These are phyloP conservation scores for Aechmea fasciata DNA, from an alignment of 176 grass and related monocot species.

Conservation along the genomic window DNA sequence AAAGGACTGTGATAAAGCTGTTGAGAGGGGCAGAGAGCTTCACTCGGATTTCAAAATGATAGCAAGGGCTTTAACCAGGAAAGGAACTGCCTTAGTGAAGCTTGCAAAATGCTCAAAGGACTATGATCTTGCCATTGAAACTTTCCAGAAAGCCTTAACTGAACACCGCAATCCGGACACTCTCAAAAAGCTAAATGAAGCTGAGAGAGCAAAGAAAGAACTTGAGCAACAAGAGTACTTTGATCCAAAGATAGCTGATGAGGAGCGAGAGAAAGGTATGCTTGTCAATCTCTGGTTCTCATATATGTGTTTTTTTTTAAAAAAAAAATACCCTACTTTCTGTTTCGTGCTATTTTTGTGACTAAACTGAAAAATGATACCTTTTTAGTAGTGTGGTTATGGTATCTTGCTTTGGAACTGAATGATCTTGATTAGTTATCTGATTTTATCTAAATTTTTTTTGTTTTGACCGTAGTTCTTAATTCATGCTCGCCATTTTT, in stretches of 20 bases:
- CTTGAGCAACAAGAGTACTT: conserved; percentile 95
- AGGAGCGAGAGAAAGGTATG: conserved; percentile 96
- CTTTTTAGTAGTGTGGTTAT: neutral
- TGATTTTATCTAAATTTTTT: no score
- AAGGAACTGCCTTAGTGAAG: conserved; percentile 87
- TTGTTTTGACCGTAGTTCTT: no score
- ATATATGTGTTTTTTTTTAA: conserved; percentile 1
- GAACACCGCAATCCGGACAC: conserved; percentile 96
- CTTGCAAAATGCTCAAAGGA: conserved; percentile 80
- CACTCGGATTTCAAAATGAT: conserved; percentile 95
- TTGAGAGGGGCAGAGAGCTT: conserved; percentile 94
- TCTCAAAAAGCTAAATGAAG: conserved; percentile 81
- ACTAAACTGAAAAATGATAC: neutral
- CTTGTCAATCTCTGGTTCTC: neutral
- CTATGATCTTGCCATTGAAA: conserved; percentile 70
- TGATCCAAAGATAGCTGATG: conserved; percentile 75
- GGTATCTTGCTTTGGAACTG: neutral
- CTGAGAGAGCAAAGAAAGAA: conserved; percentile 91
- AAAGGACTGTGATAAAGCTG: conserved; percentile 89
- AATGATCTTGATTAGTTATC: no score
- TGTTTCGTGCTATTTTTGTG: neutral
- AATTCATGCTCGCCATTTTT: neutral
- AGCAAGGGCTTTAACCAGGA: conserved; percentile 89
- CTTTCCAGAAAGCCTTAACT: conserved; percentile 91
- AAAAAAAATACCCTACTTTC: neutral